Evolutionary conservation across 257 asterid genomes (phyloP).

Genomic region (Solanum pinnatisectum): DNA sequence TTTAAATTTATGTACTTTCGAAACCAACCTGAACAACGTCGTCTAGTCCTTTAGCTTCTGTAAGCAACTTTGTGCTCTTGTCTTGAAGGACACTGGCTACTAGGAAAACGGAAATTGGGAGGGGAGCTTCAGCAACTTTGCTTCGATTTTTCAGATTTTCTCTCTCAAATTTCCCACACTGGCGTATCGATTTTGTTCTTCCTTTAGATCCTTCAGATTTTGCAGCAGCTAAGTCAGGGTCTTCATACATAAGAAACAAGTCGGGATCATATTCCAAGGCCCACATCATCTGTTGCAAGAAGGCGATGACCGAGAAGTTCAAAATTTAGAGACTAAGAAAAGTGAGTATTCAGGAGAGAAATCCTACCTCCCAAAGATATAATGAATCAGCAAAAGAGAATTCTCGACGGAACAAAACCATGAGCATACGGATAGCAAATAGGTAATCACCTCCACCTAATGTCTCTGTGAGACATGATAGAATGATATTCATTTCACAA

Average conservation of each 20-base stretch:
- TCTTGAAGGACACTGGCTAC: constrained; percentile 86
- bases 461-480: constrained; percentile 40
- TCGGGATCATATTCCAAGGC: constrained; percentile 87
- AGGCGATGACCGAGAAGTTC: neutral
- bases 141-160: constrained; percentile 48
- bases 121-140: constrained; percentile 33
- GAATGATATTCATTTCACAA: neutral
- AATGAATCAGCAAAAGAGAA: constrained; percentile 87
- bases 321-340: neutral
- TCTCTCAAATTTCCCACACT: constrained; percentile 73
- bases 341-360: neutral
- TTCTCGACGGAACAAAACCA: constrained; percentile 93
- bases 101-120: constrained; percentile 76
- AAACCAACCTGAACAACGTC: constrained; percentile 72
- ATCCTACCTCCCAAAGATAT: constrained; percentile 88
- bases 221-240: constrained; percentile 30
- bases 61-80: constrained; percentile 55
- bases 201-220: constrained; percentile 47
- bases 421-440: constrained; percentile 93
- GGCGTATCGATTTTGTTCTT: constrained; percentile 42
- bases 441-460: constrained; percentile 90
- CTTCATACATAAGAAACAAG: constrained; percentile 45
- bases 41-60: constrained; percentile 85
- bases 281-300: constrained; percentile 78
- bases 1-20: neutral